Evolutionary conservation across 139 green algal genomes (phyloP).

Genomic region (Desmodesmus armatus): DNA sequence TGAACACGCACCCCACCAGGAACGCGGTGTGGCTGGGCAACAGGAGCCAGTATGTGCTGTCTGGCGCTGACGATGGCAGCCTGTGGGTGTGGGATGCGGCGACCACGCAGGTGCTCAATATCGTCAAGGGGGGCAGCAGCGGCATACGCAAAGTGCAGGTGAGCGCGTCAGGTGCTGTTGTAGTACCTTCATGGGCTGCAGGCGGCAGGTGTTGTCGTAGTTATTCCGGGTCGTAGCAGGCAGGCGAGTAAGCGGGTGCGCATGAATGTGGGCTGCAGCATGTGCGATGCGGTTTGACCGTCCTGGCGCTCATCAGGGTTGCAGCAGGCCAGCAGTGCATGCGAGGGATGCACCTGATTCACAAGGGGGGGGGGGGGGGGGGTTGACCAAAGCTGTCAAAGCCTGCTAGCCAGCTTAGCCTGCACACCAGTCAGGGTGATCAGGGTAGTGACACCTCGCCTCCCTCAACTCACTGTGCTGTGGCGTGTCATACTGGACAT

Average conservation of each 20-base stretch:
- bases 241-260: not conserved
- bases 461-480: not conserved
- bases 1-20: slow-evolving; percentile 50
- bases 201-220: not conserved
- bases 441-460: not conserved
- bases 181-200: not conserved
- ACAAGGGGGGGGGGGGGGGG: too few relatives aligned
- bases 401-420: not conserved
- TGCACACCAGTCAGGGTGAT: not conserved
- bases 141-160: slow-evolving; percentile 20
- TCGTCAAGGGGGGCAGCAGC: not conserved
- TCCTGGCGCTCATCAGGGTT: not conserved
- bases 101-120: slow-evolving; percentile 47
- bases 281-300: not conserved
- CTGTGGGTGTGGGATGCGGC: slow-evolving; percentile 73
- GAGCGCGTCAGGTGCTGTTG: not conserved
- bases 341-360: too few relatives aligned
- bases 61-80: slow-evolving; percentile 81
- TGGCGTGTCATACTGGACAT: not conserved
- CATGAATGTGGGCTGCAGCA: not conserved
- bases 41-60: slow-evolving; percentile 65
- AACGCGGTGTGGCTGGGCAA: slow-evolving; percentile 48
- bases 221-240: not conserved
- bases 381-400: not conserved
- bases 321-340: too few relatives aligned